Percentiles rank a stretch among this genome's conserved stretches.
Conservation (phyloP, 257 asterid genomes). For the Solanum megistacrolobum region DNA sequence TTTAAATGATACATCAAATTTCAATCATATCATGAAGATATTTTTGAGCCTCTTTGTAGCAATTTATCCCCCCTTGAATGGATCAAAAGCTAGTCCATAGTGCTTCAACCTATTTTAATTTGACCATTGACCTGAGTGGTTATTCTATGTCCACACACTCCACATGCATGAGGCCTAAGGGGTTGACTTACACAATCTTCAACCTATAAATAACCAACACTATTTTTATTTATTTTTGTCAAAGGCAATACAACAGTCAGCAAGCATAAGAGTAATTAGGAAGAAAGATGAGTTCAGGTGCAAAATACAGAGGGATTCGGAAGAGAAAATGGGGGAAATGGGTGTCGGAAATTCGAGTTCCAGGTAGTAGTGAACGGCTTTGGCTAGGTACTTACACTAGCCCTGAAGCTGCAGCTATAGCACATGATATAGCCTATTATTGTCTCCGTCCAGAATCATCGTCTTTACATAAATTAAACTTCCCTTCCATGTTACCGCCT, state of each 20-base stretch:
- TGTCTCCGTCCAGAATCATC: conserved; percentile 43
- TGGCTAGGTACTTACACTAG: conserved; percentile 80
- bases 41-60: background rate
- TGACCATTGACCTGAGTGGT: background rate
- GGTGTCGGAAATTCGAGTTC: conserved; percentile 92
- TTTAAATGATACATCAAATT: background rate
- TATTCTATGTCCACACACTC: background rate
- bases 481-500: conserved; percentile 42
- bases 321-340: conserved; percentile 92
- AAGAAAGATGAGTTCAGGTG: conserved; percentile 48
- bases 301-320: conserved; percentile 57
- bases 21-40: background rate
- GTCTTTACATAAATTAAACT: conserved; percentile 35
- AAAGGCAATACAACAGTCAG: background rate
- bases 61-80: background rate
- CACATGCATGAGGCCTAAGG: background rate
- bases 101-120: background rate
- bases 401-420: conserved; percentile 85
- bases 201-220: conserved; percentile 35
- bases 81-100: background rate
- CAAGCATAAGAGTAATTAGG: no score
- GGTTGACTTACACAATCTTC: conserved; percentile 34
- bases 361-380: conserved; percentile 60
- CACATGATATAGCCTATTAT: conserved; percentile 71
- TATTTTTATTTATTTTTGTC: background rate